Conservation (phyloP, 768 basidiomycete genomes). For the Hemileccinum rubropunctum region DNA sequence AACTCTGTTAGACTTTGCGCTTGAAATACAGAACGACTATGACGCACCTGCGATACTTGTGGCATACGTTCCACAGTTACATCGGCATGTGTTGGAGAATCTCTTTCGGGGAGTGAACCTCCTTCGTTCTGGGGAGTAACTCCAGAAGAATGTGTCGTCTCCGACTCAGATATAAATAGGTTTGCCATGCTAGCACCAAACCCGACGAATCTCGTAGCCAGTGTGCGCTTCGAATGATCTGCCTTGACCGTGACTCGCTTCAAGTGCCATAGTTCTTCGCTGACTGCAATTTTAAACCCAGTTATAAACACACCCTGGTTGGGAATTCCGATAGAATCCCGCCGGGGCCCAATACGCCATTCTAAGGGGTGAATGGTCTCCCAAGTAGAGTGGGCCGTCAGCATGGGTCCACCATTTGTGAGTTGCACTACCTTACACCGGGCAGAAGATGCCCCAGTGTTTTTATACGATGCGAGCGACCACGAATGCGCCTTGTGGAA, state of each 20-base stretch:
- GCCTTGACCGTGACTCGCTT: conserved; percentile 2
- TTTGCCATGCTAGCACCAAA: no score
- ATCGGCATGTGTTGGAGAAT: no score
- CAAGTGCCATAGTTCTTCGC: neutral
- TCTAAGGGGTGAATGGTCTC: conserved; percentile 1
- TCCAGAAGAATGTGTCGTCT: no score
- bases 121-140: no score
- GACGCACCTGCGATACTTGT: no score
- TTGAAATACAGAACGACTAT: no score
- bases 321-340: neutral
- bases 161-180: no score
- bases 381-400: conserved; percentile 7
- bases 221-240: neutral
- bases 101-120: no score
- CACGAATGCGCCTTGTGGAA: conserved; percentile 17
- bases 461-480: conserved; percentile 23
- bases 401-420: neutral
- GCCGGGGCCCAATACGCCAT: conserved; percentile 3
- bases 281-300: conserved; percentile 17
- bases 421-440: conserved; percentile 7
- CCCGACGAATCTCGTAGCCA: neutral
- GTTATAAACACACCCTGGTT: conserved; percentile 24
- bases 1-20: no score
- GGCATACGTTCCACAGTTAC: neutral
- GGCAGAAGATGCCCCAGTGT: neutral